Percentiles rank a stretch among this genome's conserved stretches.
Evolutionary conservation across 2,329 filamentous ascomycete species (phyloP).

Genomic region (Exophiala oligosperma): DNA sequence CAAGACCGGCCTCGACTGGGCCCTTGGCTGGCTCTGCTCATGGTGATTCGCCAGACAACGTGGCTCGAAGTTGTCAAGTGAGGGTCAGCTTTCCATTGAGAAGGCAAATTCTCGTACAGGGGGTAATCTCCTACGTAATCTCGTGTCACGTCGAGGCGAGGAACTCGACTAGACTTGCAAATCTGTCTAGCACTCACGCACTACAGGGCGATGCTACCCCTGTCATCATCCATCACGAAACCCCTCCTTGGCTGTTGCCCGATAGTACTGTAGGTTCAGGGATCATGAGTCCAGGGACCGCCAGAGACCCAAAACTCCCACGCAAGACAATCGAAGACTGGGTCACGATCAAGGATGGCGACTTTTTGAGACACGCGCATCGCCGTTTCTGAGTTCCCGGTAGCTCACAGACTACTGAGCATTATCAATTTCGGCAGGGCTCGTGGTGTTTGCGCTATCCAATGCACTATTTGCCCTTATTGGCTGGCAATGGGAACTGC

Average conservation of each 20-base stretch:
- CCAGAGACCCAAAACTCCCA: conserved; percentile 1
- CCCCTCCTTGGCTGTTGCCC: neutral
- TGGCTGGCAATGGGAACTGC: conserved; percentile 11
- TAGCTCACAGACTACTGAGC: conserved; percentile 5
- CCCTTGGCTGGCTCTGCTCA: conserved; percentile 15
- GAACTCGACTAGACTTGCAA: conserved; percentile 6
- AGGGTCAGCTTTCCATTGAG: conserved; percentile 9
- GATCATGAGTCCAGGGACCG: neutral
- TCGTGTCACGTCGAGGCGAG: conserved; percentile 16
- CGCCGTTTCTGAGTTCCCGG: neutral
- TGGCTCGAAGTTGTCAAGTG: conserved; percentile 17
- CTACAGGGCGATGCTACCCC: conserved; percentile 14
- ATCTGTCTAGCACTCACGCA: conserved; percentile 7
- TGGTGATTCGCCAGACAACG: conserved; percentile 22
- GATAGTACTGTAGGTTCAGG: neutral
- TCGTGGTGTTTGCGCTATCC: conserved; percentile 12
- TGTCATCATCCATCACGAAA: neutral
- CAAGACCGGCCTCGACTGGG: neutral
- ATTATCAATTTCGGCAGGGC: conserved; percentile 25
- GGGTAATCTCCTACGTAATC: conserved; percentile 26
- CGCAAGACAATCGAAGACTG: neutral
- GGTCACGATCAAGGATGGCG: conserved; percentile 16
- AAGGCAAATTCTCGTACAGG: conserved; percentile 11
- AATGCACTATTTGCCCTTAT: conserved; percentile 9
- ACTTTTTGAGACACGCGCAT: conserved; percentile 24